These are phyloP conservation scores for Floccularia luteovirens DNA, from an alignment of 768 basidiomycete genomes.

Conservation along the genomic window DNA sequence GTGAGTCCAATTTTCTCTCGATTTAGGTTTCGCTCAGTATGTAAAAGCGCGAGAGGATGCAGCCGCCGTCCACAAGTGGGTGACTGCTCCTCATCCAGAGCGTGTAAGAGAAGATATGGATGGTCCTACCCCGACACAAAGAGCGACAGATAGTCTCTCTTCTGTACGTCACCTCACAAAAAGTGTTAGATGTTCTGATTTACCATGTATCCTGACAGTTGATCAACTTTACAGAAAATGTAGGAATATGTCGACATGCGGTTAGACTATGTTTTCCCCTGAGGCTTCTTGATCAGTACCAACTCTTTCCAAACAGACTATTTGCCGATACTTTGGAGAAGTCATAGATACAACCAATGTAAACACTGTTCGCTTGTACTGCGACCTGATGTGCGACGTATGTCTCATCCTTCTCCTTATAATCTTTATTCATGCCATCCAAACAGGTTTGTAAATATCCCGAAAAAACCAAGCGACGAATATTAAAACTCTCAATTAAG, in stretches of 20 bases:
- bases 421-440: neutral
- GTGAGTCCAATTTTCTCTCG: constrained; percentile 29
- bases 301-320: constrained; percentile 31
- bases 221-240: constrained; percentile 50
- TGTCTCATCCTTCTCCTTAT: constrained; percentile 11
- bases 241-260: constrained; percentile 59
- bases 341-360: constrained; percentile 40
- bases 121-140: constrained; percentile 59
- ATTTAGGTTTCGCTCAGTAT: neutral
- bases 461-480: constrained; percentile 47
- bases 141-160: constrained; percentile 55
- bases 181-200: neutral
- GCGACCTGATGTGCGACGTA: constrained; percentile 79
- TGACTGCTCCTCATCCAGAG: constrained; percentile 35
- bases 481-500: constrained; percentile 38
- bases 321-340: constrained; percentile 82
- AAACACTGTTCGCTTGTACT: constrained; percentile 41
- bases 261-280: constrained; percentile 28
- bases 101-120: constrained; percentile 37
- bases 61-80: constrained; percentile 42
- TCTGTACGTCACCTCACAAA: constrained; percentile 33
- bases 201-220: constrained; percentile 14
- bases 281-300: neutral
- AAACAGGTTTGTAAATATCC: constrained; percentile 73
- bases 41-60: constrained; percentile 70